phyloP scores from a whole-genome alignment of 108 stramenopile species.

The Aurantiochytrium sp. region DNA sequence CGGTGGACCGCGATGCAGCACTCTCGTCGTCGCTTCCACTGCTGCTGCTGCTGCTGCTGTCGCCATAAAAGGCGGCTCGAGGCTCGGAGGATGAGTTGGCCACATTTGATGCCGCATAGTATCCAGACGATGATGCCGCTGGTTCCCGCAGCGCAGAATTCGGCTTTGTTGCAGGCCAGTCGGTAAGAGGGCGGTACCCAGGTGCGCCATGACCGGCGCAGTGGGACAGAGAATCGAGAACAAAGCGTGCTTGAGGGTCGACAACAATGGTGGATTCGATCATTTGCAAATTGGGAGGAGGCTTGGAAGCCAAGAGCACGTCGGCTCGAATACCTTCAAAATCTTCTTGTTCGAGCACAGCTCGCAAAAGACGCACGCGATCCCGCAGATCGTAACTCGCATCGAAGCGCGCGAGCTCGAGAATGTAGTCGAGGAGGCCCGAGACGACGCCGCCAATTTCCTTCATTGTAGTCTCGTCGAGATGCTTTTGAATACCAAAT shows the following conservation, averaged over 20 bases:
- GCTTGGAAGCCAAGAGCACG: constrained; percentile 19
- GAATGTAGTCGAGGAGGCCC: constrained; percentile 71
- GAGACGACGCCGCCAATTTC: constrained; percentile 28
- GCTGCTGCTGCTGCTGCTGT: neutral
- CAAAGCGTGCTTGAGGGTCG: constrained; percentile 14
- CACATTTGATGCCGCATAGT: neutral
- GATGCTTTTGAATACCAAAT: neutral
- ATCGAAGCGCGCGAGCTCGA: constrained; percentile 85
- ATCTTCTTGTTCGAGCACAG: constrained; percentile 38
- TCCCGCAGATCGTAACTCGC: constrained; percentile 84
- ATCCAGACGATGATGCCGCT: neutral
- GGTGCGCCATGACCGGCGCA: constrained; percentile 30
- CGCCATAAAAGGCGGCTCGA: neutral
- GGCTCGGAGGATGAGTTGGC: neutral
- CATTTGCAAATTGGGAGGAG: constrained; percentile 28
- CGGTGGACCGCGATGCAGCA: constrained; percentile 21
- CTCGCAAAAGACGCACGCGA: constrained; percentile 77
- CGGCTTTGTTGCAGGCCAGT: constrained; percentile 71
- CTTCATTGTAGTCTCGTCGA: neutral
- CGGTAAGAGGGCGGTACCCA: constrained; percentile 64
- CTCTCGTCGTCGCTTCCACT: neutral
- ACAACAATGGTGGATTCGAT: neutral
- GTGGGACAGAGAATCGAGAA: constrained; percentile 36
- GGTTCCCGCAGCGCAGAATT: constrained; percentile 68
- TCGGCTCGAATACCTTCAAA: neutral